phyloP scores from a whole-genome alignment of 2,329 filamentous ascomycete genomes.

The Neofusicoccum kwambonambiense region DNA sequence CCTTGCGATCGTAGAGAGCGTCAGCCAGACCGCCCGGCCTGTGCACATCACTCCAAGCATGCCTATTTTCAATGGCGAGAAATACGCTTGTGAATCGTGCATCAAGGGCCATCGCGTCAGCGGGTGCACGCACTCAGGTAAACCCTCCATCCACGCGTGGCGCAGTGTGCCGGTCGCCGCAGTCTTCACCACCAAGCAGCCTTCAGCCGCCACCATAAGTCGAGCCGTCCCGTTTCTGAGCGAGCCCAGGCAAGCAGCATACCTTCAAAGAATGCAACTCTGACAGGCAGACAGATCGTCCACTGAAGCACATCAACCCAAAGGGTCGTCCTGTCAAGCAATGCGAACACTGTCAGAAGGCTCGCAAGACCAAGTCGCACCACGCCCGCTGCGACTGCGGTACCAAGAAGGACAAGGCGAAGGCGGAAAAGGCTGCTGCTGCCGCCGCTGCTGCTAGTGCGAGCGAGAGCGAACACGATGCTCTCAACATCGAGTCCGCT shows the following conservation, averaged over 20 bases:
- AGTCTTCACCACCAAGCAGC: background rate
- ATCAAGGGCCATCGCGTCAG: slow-evolving; percentile 97
- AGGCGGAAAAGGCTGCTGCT: slow-evolving; percentile 41
- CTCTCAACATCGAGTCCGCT: slow-evolving; percentile 24
- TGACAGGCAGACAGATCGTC: slow-evolving; percentile 64
- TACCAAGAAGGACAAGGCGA: slow-evolving; percentile 72
- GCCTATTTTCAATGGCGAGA: slow-evolving; percentile 72
- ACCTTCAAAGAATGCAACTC: slow-evolving; percentile 13
- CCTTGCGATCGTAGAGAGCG: slow-evolving; percentile 9
- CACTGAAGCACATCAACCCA: slow-evolving; percentile 91
- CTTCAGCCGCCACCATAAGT: background rate
- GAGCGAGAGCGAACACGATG: slow-evolving; percentile 38
- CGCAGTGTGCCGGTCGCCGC: background rate
- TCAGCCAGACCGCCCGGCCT: slow-evolving; percentile 19
- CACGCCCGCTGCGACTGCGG: slow-evolving; percentile 97
- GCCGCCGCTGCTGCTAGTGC: slow-evolving; percentile 28
- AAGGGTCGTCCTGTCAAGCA: slow-evolving; percentile 97
- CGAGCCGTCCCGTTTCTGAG: slow-evolving; percentile 9
- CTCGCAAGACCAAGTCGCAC: slow-evolving; percentile 92
- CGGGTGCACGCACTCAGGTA: slow-evolving; percentile 95
- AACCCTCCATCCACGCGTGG: slow-evolving; percentile 26
- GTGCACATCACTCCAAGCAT: slow-evolving; percentile 28
- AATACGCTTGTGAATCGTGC: slow-evolving; percentile 97
- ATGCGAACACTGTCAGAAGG: slow-evolving; percentile 92
- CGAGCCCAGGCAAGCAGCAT: slow-evolving; percentile 24